Evolutionary conservation across 257 asterid species (phyloP).

Genomic region (Asclepias syriaca): DNA sequence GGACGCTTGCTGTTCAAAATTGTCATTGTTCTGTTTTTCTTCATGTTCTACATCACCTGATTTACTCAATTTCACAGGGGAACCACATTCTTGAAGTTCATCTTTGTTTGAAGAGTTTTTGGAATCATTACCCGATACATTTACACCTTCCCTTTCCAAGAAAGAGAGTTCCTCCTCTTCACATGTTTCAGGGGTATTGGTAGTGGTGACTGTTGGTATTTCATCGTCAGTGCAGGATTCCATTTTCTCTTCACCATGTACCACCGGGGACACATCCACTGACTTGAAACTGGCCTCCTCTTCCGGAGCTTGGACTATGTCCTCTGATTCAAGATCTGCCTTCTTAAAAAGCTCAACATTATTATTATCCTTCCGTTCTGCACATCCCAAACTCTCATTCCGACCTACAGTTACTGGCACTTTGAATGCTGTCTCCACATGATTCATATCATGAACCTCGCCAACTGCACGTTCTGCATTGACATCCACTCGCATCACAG

Average conservation of each 20-base stretch:
- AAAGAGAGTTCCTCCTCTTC: not conserved
- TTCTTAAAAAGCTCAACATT: conserved; percentile 1
- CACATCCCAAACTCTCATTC: not conserved
- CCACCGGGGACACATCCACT: not conserved
- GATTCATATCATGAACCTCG: not conserved
- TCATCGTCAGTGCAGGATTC: conserved; percentile 5
- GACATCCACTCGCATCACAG: not conserved
- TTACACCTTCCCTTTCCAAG: not conserved
- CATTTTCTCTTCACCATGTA: conserved; percentile 1
- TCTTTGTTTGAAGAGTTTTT: not conserved
- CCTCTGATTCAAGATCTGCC: conserved; percentile 11
- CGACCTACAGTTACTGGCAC: conserved; percentile 7
- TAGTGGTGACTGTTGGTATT: not conserved
- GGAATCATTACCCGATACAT: not conserved
- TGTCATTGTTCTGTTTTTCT: conserved; percentile 4
- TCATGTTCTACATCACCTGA: not conserved
- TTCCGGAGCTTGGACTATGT: not conserved
- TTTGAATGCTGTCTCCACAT: conserved; percentile 10
- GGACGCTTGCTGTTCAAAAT: not conserved
- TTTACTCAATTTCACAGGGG: not conserved
- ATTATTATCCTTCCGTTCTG: conserved; percentile 3
- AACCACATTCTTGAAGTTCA: not conserved
- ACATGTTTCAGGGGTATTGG: not conserved
- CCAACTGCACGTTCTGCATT: not conserved
- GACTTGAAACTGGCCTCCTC: not conserved